Evolutionary conservation across 306 rosid species (phyloP), one percentile per base, ranked within the genome.

Genomic region (Mimosa bimucronata): DNA sequence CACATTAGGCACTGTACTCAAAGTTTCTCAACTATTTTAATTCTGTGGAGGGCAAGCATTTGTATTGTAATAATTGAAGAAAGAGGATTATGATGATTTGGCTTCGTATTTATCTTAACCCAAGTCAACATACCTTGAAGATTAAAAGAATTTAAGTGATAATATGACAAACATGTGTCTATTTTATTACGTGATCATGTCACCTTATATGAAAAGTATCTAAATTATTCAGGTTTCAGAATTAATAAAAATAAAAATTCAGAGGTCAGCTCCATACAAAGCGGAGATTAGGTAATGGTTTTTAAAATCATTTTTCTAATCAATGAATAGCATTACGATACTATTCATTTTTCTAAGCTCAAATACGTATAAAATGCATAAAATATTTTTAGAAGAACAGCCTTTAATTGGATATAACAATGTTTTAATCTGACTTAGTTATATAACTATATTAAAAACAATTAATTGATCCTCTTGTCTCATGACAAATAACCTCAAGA

Each of bases 1-100:
- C 44, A 77, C 6, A 71, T 25, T 23, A 60, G 9, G 71, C 41
- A 30, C 29, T 80, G 6, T 52, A 52, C 31, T 64, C 81, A 40
- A 19, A 50, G 75, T 11, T 28, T 53, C 5, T 64, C 23, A 46
- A 57, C 21, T 72, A 72, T 66, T 66, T 66, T 37, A 34, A 66
- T 4, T 66, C 25, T 19, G 15, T 9, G 19, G 2, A 18, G 26
- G 7, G 18, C 50, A 71, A 66, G 53, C 26, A 19, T 71, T 19
- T 29, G 7, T 58, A 58, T 13, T 44, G 16, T 58, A 58, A 62
- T 66, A 19, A 37, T 66, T 66, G 48, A 19, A 19, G 62, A 15
- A 46, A 28, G 42, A 71, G 26, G 13, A 26, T 23, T 14, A 29
- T 46, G 16, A 7, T 25, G 23, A 71, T 29, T 71, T n/a, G 50